Base-by-base conservation (phyloP, 2,329 filamentous ascomycete genomes). In the Escovopsis weberi region DNA sequence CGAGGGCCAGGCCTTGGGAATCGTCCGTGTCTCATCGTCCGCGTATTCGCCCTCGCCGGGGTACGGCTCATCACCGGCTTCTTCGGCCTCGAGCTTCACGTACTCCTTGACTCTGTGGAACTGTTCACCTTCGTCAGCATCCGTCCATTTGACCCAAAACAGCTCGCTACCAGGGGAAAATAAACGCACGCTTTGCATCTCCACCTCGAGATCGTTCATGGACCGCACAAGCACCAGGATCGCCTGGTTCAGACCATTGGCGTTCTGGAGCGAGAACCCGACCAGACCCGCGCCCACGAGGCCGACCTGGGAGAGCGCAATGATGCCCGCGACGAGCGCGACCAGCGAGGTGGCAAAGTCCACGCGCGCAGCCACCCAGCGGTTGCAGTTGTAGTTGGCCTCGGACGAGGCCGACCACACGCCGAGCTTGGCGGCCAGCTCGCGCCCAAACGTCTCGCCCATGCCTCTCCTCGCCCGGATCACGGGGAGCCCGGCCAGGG, bases 151-250 rank as follows among this genome's bases (percentile, higher is more conserved):
- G 34, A 8, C 18, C 12, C 34, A 9, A 36, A 10, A 36, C 15
- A 19, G 2, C 23, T 37, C 35, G 23, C 6, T 26, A 39, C 1
- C 18, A 26, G 26, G 2, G 15, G 15, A 15, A 15, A 15, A 15
- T 2, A 15, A 15, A 39, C 67, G 51, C 50, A 70, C 68, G 40
- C 69, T 71, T 51, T 75, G 72, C 50, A 75, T 61, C 52, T 75
- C 71, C 0, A 75, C 64, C 51, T 75, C 72, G 11, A 75, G 59
- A 47, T 75, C 69, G 45, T 76, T 76, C 62, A 72, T 69, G 12
- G 62, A 58, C 26, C 72, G 65, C 8, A 76, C 71, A 33, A 76
- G 51, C 26, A 63, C 54, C 23, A 76, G 50, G 36, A 75, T 75
- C 0, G 68, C 68, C 45, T 66, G 59, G 39, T 68, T 74, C 18